Percentiles rank a stretch among this genome's conserved stretches.
These are phyloP conservation scores for Candida hispaniensis DNA, from an alignment of 805 yeast genomes.

Conservation along the genomic window DNA sequence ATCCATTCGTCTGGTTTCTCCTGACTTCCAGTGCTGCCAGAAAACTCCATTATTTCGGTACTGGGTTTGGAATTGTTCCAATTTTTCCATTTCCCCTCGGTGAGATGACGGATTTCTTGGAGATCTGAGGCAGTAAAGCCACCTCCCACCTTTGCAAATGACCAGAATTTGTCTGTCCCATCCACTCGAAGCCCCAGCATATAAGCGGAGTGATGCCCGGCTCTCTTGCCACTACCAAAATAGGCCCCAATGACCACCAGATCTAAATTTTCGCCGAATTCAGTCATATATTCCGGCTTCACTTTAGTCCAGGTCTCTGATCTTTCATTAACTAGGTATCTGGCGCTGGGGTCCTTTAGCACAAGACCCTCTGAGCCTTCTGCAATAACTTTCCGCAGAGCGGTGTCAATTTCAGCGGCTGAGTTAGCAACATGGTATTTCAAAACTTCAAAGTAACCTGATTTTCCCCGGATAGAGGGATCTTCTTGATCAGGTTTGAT, in stretches of 20 bases:
- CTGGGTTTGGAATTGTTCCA: slow-evolving; percentile 22
- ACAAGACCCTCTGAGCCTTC: slow-evolving; percentile 71
- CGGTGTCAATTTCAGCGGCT: slow-evolving; percentile 43
- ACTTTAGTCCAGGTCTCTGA: slow-evolving; percentile 72
- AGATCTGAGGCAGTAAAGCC: slow-evolving; percentile 64
- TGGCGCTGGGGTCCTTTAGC: slow-evolving; percentile 50
- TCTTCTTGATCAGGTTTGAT: slow-evolving; percentile 1
- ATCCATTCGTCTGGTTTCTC: slow-evolving; percentile 67
- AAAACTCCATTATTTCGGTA: slow-evolving; percentile 20
- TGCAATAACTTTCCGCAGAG: slow-evolving; percentile 48
- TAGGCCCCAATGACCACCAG: slow-evolving; percentile 67
- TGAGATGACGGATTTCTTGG: slow-evolving; percentile 43
- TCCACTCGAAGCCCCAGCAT: slow-evolving; percentile 57
- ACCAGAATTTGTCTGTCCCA: slow-evolving; percentile 37
- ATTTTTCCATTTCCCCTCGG: slow-evolving; percentile 53
- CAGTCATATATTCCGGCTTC: slow-evolving; percentile 81
- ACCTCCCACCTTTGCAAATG: slow-evolving; percentile 74
- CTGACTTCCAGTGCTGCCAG: slow-evolving; percentile 17
- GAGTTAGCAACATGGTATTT: slow-evolving; percentile 33
- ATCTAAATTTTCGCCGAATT: slow-evolving; percentile 81
- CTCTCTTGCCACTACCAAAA: slow-evolving; percentile 49
- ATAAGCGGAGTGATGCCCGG: slow-evolving; percentile 38
- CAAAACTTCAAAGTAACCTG: slow-evolving; percentile 23
- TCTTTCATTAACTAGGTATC: slow-evolving; percentile 52
- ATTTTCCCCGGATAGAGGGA: slow-evolving; percentile 34